Base-by-base conservation (phyloP, 805 yeast species). In the Nakazawaea ambrosiae region DNA sequence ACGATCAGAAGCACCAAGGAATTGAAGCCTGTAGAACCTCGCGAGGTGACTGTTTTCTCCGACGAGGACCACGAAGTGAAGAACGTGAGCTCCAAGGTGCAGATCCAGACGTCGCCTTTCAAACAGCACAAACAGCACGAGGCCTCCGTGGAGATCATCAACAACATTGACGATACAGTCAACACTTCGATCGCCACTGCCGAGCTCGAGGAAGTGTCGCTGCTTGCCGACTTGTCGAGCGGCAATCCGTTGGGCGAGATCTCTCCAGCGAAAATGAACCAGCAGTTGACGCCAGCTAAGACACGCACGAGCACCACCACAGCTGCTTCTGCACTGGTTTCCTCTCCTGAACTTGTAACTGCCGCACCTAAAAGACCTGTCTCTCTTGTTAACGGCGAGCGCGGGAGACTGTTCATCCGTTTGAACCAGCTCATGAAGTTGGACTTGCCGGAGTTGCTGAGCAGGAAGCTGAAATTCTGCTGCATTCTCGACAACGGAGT, bases 401-500 rank as follows among this genome's bases (percentile, higher is more conserved):
- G 49, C 28, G 87, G 86, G 9, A 61, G 75, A 23, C 50, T 78
- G 6, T 79, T 78, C 53, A 49, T 79, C 28, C 57, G 71, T 31
- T 57, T 79, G 11, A 58, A 68, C 35, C 68, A 69, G 1, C 53
- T 77, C 31, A 60, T 61, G 38, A 65, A 64, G 22, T 47, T 78
- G 18, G 54, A 55, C n/a, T 51, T 79, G 27, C 72, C 78, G 1
- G 75, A 70, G 16, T 45, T 73, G 22, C 20, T 5, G 6, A 49
- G 47, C 16, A 53, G 55, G 6, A 70, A 69, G 34, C 78, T 75
- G 1, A 62, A 66, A 39, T 69, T 75, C 51, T 66, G 70, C 36
- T 46, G 78, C 15, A 70, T 75, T 4, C 59, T 81, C 37, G 96
- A 88, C 54, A 88, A 88, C 53, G 95, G 95, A 5, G 75, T 77